Percentiles rank a stretch among this genome's conserved stretches.
These are phyloP conservation scores for Misopates orontium DNA, from an alignment of 257 asterid species.

Conservation along the genomic window DNA sequence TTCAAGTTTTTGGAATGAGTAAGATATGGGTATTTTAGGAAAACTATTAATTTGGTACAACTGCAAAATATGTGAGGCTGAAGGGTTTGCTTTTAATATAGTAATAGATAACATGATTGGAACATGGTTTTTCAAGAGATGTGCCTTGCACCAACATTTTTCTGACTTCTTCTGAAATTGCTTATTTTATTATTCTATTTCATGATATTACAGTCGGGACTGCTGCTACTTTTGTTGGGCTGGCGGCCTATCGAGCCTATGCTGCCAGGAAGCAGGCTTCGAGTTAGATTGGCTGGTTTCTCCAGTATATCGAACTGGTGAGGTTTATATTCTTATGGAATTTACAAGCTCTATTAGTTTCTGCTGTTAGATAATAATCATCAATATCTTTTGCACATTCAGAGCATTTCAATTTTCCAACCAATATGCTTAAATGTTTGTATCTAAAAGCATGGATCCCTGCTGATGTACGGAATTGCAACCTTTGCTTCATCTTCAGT, in stretches of 20 bases:
- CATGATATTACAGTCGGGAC: conserved; percentile 71
- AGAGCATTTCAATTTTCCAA: conserved; percentile 3
- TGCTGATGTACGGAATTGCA: no score
- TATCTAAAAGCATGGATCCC: conserved; percentile 10
- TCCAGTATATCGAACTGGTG: conserved; percentile 27
- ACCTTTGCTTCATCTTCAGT: no score
- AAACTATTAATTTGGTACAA: no score
- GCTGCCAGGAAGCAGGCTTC: conserved; percentile 74
- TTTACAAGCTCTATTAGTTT: not conserved
- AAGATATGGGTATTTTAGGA: no score
- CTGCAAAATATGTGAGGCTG: no score
- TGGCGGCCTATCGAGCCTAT: conserved; percentile 78
- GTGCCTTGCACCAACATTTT: conserved; percentile 9
- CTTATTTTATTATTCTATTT: conserved; percentile 24
- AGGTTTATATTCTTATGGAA: not conserved
- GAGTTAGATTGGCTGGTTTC: conserved; percentile 42
- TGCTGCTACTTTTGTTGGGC: conserved; percentile 78
- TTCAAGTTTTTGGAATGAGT: no score
- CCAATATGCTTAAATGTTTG: conserved; percentile 2
- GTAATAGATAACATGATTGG: conserved; percentile 7
- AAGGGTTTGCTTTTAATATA: no score
- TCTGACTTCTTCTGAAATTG: not conserved
- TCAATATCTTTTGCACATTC: conserved; percentile 14
- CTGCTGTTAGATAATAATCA: not conserved
- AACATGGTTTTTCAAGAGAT: not conserved